Conservation (phyloP, 768 basidiomycete species). For the Rhizopogon rudus region DNA sequence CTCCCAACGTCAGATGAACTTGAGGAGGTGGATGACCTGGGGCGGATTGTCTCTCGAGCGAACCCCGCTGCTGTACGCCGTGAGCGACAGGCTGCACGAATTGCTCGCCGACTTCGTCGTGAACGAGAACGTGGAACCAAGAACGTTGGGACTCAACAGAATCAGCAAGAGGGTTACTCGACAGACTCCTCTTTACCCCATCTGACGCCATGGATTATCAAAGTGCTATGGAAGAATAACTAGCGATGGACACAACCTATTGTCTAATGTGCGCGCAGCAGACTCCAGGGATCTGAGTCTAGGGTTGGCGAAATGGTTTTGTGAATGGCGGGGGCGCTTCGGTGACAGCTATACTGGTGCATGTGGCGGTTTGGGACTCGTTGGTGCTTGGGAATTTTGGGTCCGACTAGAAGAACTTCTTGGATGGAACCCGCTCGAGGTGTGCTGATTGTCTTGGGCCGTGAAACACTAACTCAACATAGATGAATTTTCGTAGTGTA, state of each 20-base stretch:
- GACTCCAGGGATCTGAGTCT: conserved; percentile 79
- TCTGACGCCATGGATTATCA: conserved; percentile 68
- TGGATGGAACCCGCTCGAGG: conserved; percentile 86
- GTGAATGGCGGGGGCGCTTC: conserved; percentile 71
- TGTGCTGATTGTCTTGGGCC: conserved; percentile 26
- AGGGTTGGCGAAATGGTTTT: conserved; percentile 63
- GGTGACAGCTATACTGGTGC: conserved; percentile 82
- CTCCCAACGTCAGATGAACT: conserved; percentile 28
- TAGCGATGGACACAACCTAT: conserved; percentile 47
- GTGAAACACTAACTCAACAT: conserved; percentile 27
- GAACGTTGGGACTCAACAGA: neutral
- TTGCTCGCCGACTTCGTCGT: conserved; percentile 47
- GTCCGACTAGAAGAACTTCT: conserved; percentile 80
- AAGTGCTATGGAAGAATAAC: conserved; percentile 54
- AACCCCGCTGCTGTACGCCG: conserved; percentile 41
- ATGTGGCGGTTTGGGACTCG: conserved; percentile 83
- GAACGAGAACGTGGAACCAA: conserved; percentile 27
- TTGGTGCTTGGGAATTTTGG: conserved; percentile 95
- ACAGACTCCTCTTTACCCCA: conserved; percentile 72
- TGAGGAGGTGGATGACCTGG: conserved; percentile 60
- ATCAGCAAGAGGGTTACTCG: conserved; percentile 74
- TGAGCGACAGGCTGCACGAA: conserved; percentile 58
- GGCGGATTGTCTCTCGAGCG: conserved; percentile 43
- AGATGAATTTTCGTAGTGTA: conserved; percentile 84
- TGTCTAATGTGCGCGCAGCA: conserved; percentile 77